These are phyloP conservation scores for Lentinula sp. DNA, from an alignment of 768 basidiomycete genomes.

Conservation along the genomic window DNA sequence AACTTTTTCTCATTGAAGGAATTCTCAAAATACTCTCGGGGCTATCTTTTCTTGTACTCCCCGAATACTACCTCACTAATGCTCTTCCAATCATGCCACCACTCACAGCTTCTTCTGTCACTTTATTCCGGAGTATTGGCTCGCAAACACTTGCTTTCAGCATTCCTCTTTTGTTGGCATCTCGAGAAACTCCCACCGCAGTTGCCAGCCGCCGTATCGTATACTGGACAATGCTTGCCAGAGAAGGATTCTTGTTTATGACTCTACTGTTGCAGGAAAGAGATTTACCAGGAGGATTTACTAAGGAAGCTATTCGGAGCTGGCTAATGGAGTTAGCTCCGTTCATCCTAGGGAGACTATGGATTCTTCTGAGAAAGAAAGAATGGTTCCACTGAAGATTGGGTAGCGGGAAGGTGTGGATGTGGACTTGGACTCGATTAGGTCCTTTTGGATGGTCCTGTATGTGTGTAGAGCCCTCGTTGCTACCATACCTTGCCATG, in stretches of 20 bases:
- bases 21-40: not conserved
- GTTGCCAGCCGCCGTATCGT: not conserved
- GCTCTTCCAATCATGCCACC: not conserved
- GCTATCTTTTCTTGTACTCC: not conserved
- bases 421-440: too few species aligned
- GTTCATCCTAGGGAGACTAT: not conserved
- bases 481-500: too few species aligned
- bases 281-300: not conserved
- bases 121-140: not conserved
- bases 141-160: not conserved
- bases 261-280: not conserved
- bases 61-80: not conserved
- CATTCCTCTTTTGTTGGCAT: not conserved
- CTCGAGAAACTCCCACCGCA: not conserved
- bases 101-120: not conserved
- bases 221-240: not conserved
- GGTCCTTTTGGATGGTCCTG: too few species aligned
- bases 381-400: not conserved
- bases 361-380: not conserved
- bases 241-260: not conserved
- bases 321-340: not conserved
- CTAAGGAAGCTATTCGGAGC: not conserved
- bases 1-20: not conserved
- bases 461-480: too few species aligned
- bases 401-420: not conserved